phyloP scores from a whole-genome alignment of 257 asterid genomes.

The Leonotis leonurus region DNA sequence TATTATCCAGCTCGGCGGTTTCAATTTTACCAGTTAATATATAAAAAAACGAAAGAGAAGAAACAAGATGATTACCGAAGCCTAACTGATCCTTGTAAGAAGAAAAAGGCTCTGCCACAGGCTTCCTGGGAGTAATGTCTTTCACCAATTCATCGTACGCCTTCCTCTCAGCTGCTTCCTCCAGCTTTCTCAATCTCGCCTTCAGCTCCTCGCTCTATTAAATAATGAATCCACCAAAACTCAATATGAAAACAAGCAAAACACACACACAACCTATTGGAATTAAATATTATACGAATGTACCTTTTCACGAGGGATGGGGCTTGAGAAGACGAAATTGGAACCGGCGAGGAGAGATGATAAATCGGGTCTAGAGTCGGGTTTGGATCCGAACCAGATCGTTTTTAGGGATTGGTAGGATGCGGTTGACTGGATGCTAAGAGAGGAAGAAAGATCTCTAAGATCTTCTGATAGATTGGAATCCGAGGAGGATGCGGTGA shows the following conservation, averaged over 20 bases:
- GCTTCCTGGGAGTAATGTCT: constrained; percentile 69
- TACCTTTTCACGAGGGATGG: constrained; percentile 82
- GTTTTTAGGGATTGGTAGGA: constrained; percentile 55
- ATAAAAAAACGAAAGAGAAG: neutral
- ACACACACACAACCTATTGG: neutral
- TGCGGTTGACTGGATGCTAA: constrained; percentile 32
- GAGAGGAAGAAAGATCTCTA: constrained; percentile 49
- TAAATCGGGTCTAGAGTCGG: constrained; percentile 39
- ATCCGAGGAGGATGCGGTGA: constrained; percentile 39
- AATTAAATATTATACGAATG: neutral
- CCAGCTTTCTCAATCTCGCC: constrained; percentile 64
- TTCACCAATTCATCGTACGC: constrained; percentile 78
- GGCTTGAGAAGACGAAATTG: constrained; percentile 53
- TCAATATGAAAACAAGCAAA: neutral
- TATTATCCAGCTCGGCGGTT: neutral
- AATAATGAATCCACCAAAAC: neutral
- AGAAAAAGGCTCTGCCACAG: constrained; percentile 77
- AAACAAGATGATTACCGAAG: constrained; percentile 43
- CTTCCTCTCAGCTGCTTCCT: constrained; percentile 72
- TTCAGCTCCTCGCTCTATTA: constrained; percentile 66
- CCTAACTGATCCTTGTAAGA: constrained; percentile 95
- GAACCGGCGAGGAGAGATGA: constrained; percentile 42
- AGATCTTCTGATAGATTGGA: constrained; percentile 44
- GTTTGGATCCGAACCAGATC: constrained; percentile 56
- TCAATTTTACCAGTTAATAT: neutral